Base-by-base conservation (phyloP, 2,329 filamentous ascomycete species). In the Venturia aucupariae region DNA sequence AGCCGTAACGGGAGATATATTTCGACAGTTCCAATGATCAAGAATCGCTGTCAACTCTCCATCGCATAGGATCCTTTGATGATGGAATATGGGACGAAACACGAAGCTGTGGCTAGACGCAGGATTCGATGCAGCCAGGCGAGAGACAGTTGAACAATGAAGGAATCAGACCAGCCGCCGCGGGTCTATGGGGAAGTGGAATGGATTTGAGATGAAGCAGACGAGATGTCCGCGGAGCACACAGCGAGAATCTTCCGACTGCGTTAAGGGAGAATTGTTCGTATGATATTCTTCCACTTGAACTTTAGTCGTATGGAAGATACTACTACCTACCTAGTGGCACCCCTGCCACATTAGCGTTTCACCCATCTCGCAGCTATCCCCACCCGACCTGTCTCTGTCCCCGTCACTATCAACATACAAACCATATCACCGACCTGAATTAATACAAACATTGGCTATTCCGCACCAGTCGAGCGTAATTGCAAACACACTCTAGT, bases 41-140 rank as follows among this genome's bases (percentile, higher is more conserved):
- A 8, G 51, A n/a, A n/a, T 8, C 13, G 6, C 4, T 13, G 51
- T 57, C 27, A 57, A n/a, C 1, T 32, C 15, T 3, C 27, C 51
- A 57, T 57, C 30, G 51, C 6, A 57, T n/a, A 19, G 27, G 35
- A 57, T 19, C 15, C 7, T 35, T 35, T 32, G 51, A 57, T 35
- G 51, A 57, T 57, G 30, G 51, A 57, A 32, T 32, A 35, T 57
- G 30, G 51, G 51, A 32, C 51, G 51, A 57, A 35, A 57, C 51
- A 35, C 27, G 51, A 13, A n/a, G 13, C 27, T 10, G 30, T 57
- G 30, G 27, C 30, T 24, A 57, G 51, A 57, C 30, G 51, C 51
- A 57, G 51, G 51, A 57, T 57, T 57, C 30, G 51, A 57, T 57
- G 30, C 51, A 57, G 51, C 15, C 13, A 57, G 51, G 51, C 51